Conservation (phyloP, 306 rosid genomes). For the Pyrus communis region DNA sequence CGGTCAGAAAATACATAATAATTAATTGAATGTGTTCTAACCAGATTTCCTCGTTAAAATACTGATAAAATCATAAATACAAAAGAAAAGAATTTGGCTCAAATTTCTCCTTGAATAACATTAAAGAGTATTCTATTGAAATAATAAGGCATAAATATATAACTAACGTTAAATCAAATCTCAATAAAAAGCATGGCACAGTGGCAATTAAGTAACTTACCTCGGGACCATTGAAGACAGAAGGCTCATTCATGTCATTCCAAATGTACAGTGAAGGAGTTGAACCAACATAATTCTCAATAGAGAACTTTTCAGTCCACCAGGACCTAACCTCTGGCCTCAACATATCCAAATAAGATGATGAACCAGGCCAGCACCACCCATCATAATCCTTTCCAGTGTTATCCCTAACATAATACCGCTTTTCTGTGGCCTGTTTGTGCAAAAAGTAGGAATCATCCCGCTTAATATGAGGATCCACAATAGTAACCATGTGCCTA, state of each 20-base stretch:
- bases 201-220: conserved; percentile 33
- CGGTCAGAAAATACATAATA: background rate
- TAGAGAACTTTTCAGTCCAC: conserved; percentile 83
- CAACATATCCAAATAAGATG: conserved; percentile 70
- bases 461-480: conserved; percentile 93
- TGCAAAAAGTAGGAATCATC: conserved; percentile 61
- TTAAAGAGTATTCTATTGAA: background rate
- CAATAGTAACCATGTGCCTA: conserved; percentile 88
- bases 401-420: conserved; percentile 91
- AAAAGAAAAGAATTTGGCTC: background rate
- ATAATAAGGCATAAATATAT: background rate
- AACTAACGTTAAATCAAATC: background rate
- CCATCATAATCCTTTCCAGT: conserved; percentile 83
- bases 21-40: background rate
- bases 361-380: conserved; percentile 99
- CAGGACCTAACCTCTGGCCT: conserved; percentile 78
- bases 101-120: background rate
- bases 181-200: conserved; percentile 5
- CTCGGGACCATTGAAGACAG: conserved; percentile 99
- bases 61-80: background rate
- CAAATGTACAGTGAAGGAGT: conserved; percentile 90
- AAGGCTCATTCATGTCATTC: conserved; percentile 99
- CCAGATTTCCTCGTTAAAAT: background rate
- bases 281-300: conserved; percentile 69
- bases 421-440: conserved; percentile 68